Evolutionary conservation across 148 eudicot genomes (phyloP).

Genomic region (Dianthus caryophyllus): DNA sequence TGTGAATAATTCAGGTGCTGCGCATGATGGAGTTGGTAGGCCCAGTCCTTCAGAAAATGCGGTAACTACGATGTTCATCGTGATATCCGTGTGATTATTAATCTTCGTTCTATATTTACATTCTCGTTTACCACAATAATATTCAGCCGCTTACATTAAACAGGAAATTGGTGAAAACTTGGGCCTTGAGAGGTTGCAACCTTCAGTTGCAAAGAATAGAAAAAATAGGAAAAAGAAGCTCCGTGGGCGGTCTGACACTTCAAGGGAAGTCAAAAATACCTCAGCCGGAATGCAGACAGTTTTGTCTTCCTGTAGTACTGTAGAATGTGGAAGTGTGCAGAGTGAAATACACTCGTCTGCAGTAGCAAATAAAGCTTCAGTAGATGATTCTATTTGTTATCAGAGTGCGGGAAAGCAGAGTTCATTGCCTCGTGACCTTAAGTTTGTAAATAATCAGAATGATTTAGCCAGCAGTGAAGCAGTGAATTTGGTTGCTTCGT

Average conservation of each 20-base stretch:
- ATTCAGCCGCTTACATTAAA: constrained; percentile 17
- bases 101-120: neutral
- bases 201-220: constrained; percentile 49
- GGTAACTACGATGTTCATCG: constrained; percentile 17
- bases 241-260: constrained; percentile 27
- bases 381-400: constrained; percentile 25
- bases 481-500: constrained; percentile 21
- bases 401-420: constrained; percentile 24
- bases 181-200: constrained; percentile 36
- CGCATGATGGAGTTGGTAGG: constrained; percentile 29
- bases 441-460: constrained; percentile 21
- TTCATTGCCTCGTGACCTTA: constrained; percentile 14
- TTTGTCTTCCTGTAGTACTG: constrained; percentile 31
- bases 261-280: constrained; percentile 32
- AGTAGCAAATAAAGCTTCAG: constrained; percentile 16
- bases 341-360: constrained; percentile 23
- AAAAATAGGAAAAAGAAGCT: constrained; percentile 55
- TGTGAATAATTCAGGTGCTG: constrained; percentile 27
- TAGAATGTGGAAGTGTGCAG: constrained; percentile 30
- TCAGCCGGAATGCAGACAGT: constrained; percentile 26
- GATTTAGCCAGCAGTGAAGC: constrained; percentile 22
- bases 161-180: constrained; percentile 48
- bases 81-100: neutral
- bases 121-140: neutral
- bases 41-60: constrained; percentile 29